Evolutionary conservation across 495 filamentous ascomycete genomes (phyloP), one percentile per base, ranked within the genome.

Genomic region (Aspergillus sclerotioniger): DNA sequence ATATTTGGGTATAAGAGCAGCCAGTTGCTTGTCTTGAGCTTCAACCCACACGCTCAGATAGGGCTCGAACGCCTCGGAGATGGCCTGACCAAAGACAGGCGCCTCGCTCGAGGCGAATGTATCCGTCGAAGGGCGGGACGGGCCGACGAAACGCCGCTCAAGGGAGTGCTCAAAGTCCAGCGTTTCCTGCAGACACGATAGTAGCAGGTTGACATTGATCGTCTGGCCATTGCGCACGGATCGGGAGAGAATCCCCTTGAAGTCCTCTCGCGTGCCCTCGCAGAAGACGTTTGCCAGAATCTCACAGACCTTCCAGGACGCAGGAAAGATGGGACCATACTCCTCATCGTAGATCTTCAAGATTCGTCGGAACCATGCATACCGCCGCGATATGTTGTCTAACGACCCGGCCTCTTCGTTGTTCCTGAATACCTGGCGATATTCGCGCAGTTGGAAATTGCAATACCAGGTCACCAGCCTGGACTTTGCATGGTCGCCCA

Each of bases 31-130:
- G 66, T 97, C 94, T 71, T 98, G 94, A 28, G 89, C 90, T 58
- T 98, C 94, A 20, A 98, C 92, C 94, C 94, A 98, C 9, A 97
- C 77, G 67, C 91, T 96, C 41, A 98, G 80, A 70, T 98, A 98
- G 9, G 94, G 94, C 68, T 98, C 94, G 59, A 98, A 98, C 2
- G 94, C 94, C 56, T 96, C 92, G 0, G 94, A 98, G 62, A 98
- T 96, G 8, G 90, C 88, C 54, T 95, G 92, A 43, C 91, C 88
- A 69, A 96, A 96, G 48, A 84, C 87, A 4, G 88, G 85, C 3
- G 85, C 77, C 32, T 98, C 93, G 21, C 82, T 77, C 13, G 91
- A 96, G 51, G 87, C 87, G 39, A 96, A 82, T 0, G 93, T 98
- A 67, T 98, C 94, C 35, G 95, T 91, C 37, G 92, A 97, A n/a